Evolutionary conservation across 306 rosid species (phyloP).

Genomic region (Begonia peltatifolia): DNA sequence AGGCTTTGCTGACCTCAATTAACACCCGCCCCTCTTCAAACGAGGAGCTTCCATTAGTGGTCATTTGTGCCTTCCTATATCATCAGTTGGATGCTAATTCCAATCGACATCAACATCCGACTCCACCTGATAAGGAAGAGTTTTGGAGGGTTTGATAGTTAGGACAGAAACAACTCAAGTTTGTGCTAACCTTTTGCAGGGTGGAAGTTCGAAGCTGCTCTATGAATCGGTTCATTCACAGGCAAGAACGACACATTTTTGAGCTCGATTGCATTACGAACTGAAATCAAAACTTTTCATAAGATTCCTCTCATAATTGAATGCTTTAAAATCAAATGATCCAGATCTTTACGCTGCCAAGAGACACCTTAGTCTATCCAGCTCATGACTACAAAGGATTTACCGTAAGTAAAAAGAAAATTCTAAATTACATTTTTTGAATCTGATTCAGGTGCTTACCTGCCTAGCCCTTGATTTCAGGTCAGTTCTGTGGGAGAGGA

Average conservation of each 20-base stretch:
- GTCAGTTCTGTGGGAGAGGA: conserved; percentile 84
- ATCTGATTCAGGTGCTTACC: conserved; percentile 13
- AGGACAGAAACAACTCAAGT: not conserved
- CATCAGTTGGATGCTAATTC: too few species aligned
- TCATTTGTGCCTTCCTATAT: too few species aligned
- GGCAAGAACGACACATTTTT: conserved; percentile 32
- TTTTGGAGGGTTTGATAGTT: too few species aligned
- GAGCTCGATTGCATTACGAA: not conserved
- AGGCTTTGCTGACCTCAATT: too few species aligned
- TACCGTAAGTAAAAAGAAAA: conserved; percentile 44
- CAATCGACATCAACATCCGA: too few species aligned
- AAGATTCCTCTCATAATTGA: not conserved
- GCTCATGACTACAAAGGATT: conserved; percentile 97
- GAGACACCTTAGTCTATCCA: conserved; percentile 63
- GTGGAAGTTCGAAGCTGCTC: conserved; percentile 84
- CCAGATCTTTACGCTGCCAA: conserved; percentile 75
- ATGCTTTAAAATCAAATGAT: not conserved
- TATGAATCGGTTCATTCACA: conserved; percentile 85
- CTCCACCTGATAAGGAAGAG: too few species aligned
- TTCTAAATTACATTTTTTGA: conserved; percentile 6
- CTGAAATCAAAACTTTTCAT: conserved; percentile 4
- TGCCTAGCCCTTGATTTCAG: conserved; percentile 28
- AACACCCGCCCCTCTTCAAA: too few species aligned
- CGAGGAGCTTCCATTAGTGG: too few species aligned
- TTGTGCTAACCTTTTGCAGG: conserved; percentile 27